phyloP scores from a whole-genome alignment of 495 filamentous ascomycete species.

The Xylaria nigripes region DNA sequence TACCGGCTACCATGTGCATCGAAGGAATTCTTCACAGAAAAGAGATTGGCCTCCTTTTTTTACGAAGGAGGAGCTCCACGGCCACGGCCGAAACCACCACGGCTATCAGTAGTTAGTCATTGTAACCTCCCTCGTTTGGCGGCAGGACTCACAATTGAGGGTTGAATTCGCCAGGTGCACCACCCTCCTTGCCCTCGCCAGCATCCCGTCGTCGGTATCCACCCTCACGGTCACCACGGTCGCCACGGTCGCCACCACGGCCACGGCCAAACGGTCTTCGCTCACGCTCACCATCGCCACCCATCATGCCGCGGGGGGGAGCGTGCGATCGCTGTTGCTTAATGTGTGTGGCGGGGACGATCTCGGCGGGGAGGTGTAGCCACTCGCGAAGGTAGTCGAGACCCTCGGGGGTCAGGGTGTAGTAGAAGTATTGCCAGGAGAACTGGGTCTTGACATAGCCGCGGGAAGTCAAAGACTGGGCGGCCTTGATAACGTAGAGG shows the following conservation, averaged over 20 bases:
- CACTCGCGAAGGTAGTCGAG: slow-evolving; percentile 99
- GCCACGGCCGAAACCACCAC: slow-evolving; percentile 90
- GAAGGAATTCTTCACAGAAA: slow-evolving; percentile 30
- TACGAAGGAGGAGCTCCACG: slow-evolving; percentile 65
- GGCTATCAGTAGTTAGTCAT: slow-evolving; percentile 41
- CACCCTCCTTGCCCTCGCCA: slow-evolving; percentile 90
- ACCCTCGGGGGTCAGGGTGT: slow-evolving; percentile 98
- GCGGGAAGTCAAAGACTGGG: slow-evolving; percentile 94
- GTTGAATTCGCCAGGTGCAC: slow-evolving; percentile 88
- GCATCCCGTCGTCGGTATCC: slow-evolving; percentile 85
- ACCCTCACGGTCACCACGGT: slow-evolving; percentile 79
- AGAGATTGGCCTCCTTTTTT: slow-evolving; percentile 28
- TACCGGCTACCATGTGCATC: slow-evolving; percentile 37
- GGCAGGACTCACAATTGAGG: slow-evolving; percentile 66
- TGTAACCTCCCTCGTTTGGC: slow-evolving; percentile 20
- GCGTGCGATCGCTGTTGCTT: slow-evolving; percentile 99
- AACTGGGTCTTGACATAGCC: slow-evolving; percentile 99
- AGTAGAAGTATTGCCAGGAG: slow-evolving; percentile 99
- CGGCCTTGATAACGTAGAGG: slow-evolving; percentile 96
- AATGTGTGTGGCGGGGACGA: slow-evolving; percentile 98
- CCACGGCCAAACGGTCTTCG: slow-evolving; percentile 58
- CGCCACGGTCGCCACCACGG: slow-evolving; percentile 56
- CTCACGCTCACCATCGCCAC: slow-evolving; percentile 70
- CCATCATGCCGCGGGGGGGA: slow-evolving; percentile 96
- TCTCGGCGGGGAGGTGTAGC: slow-evolving; percentile 99